Base-by-base conservation (phyloP, 2,329 filamentous ascomycete species). In the Xylariaceae sp. region DNA sequence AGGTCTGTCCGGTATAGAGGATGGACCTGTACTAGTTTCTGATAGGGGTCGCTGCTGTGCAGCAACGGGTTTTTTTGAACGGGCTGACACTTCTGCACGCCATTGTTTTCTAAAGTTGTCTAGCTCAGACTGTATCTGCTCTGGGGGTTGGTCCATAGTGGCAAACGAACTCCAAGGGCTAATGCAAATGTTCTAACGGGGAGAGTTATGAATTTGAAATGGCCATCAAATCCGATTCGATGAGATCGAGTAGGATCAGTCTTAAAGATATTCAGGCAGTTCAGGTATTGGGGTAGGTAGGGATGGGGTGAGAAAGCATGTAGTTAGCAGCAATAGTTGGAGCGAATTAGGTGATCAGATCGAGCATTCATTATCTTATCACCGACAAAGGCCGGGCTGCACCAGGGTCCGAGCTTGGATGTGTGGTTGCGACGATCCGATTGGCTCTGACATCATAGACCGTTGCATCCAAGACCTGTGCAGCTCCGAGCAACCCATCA, bases 31-130 rank as follows among this genome's bases (percentile, higher is more conserved):
- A 32, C 62, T 57, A 4, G 40, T 29, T 16, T 54, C 18, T 44
- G 47, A 18, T 59, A 58, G 50, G 3, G 48, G 59, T 40, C 44
- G 54, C n/a, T 62, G 69, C 14, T 44, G 47, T 48, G 59, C 55
- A 3, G 63, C 7, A 37, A 48, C 48, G 16, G 69, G 26, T 50
- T 73, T 68, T 58, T 70, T 78, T 2, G 74, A 73, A 47, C 78
- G 70, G 6, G 69, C 68, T 42, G 70, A 68, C 19, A 96, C 89
- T 71, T 97, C 93, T 65, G 91, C 88, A 56, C 86, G 85, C 93
- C 93, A 97, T 79, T 91, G 83, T 68, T 85, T 83, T 63, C 93
- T 88, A 75, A 97, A 97, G 44, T 84, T 87, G 73, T 96, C 91
- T 57, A 97, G 84, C 73, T 96, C 92, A 48, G 87, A 81, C 70